A percentile compares a stretch with the other conserved stretches of the same genome.
Evolutionary conservation across 345 rosid species (phyloP).

Genomic region (Populus nigra): DNA sequence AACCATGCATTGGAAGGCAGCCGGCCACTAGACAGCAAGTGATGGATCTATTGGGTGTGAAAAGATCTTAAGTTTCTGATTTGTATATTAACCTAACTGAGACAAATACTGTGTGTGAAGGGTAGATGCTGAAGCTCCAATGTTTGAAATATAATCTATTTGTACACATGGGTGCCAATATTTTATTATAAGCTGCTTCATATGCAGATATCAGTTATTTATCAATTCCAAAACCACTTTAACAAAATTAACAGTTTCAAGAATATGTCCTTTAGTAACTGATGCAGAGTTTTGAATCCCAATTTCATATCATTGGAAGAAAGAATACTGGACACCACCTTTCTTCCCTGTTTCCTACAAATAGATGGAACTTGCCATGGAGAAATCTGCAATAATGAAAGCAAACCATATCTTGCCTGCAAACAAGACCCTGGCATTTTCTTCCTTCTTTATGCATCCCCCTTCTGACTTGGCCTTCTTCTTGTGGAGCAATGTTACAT

Average conservation of each 20-base stretch:
- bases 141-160: neutral
- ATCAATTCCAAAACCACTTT: neutral
- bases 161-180: neutral
- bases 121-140: neutral
- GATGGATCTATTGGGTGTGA: neutral
- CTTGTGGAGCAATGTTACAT: neutral
- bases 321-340: neutral
- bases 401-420: neutral
- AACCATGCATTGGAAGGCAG: neutral
- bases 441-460: neutral
- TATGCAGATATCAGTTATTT: neutral
- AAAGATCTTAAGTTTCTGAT: neutral
- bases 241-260: neutral
- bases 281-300: neutral
- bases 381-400: neutral
- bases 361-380: neutral
- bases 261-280: neutral
- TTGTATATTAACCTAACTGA: neutral
- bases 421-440: neutral
- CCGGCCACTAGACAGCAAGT: neutral
- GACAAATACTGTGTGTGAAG: neutral
- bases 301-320: neutral
- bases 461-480: neutral
- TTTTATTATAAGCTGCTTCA: neutral
- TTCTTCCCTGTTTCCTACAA: neutral